Percentiles rank a stretch among this genome's conserved stretches.
Conservation (phyloP, 306 rosid species). For the Pyrus bretschneideri region DNA sequence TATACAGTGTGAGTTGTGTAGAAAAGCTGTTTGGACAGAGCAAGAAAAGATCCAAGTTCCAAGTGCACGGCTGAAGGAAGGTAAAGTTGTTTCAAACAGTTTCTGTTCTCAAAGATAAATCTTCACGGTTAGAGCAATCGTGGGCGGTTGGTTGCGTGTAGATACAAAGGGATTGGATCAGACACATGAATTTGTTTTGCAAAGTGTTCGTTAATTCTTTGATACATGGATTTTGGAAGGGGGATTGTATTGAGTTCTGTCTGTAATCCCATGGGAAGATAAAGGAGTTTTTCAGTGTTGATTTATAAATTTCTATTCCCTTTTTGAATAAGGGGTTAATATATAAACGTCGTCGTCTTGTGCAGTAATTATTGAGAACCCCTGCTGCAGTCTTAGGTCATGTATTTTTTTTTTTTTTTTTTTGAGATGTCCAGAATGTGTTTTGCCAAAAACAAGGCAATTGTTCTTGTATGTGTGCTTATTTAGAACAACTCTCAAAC, state of each 20-base stretch:
- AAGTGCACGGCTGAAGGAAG: neutral
- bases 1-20: conserved; percentile 23
- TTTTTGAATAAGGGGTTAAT: conserved; percentile 24
- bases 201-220: conserved; percentile 31
- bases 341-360: neutral
- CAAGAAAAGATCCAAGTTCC: neutral
- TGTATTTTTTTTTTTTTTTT: neutral
- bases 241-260: conserved; percentile 21
- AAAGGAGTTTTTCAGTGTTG: conserved; percentile 10
- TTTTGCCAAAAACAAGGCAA: neutral
- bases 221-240: conserved; percentile 22
- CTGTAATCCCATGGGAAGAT: conserved; percentile 19
- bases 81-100: conserved; percentile 5
- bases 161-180: conserved; percentile 32
- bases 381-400: neutral
- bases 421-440: neutral
- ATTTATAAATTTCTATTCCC: conserved; percentile 13
- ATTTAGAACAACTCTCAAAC: neutral
- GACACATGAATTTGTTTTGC: conserved; percentile 26
- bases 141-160: conserved; percentile 28
- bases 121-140: neutral
- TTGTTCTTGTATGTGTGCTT: neutral
- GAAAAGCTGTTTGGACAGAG: conserved; percentile 15
- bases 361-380: neutral
- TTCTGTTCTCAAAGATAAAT: neutral